Evolutionary conservation across 1,284 basidiomycete genomes (phyloP).

Genomic region (Sutorius eximius): DNA sequence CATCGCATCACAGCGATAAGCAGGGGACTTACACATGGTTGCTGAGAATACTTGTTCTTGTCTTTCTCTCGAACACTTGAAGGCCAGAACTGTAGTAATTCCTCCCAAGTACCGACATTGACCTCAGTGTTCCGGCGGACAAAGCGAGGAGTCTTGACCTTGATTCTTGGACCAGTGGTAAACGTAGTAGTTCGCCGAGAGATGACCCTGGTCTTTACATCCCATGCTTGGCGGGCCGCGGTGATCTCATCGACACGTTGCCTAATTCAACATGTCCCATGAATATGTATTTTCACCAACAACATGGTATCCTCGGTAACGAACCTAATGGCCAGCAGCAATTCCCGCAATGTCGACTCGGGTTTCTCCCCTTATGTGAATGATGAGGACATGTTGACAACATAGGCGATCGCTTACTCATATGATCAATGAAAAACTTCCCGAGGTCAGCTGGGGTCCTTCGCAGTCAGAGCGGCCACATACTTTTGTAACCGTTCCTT

Average conservation of each 20-base stretch:
- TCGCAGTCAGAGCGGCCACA: neutral
- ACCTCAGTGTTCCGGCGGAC: constrained; percentile 18
- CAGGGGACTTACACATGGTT: constrained; percentile 17
- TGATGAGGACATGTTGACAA: neutral
- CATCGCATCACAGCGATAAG: neutral
- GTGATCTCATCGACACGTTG: constrained; percentile 22
- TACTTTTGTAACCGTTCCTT: constrained; percentile 25
- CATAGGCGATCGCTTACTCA: constrained; percentile 20
- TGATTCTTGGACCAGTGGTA: neutral
- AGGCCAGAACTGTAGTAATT: neutral
- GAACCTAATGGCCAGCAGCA: constrained; percentile 26
- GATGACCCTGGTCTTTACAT: constrained; percentile 1
- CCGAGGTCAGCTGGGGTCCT: constrained; percentile 1
- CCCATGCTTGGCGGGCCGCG: constrained; percentile 13
- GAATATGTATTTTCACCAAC: neutral
- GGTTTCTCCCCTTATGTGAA: constrained; percentile 19
- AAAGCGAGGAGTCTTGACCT: neutral
- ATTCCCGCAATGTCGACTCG: constrained; percentile 23
- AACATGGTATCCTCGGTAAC: neutral
- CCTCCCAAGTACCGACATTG: constrained; percentile 3
- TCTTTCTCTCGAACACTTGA: neutral
- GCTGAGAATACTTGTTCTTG: constrained; percentile 16
- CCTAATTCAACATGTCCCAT: constrained; percentile 9
- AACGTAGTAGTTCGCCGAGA: constrained; percentile 23
- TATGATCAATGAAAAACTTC: constrained; percentile 31